Base-by-base conservation (phyloP, 495 filamentous ascomycete genomes). In the Talaromyces proteolyticus region DNA sequence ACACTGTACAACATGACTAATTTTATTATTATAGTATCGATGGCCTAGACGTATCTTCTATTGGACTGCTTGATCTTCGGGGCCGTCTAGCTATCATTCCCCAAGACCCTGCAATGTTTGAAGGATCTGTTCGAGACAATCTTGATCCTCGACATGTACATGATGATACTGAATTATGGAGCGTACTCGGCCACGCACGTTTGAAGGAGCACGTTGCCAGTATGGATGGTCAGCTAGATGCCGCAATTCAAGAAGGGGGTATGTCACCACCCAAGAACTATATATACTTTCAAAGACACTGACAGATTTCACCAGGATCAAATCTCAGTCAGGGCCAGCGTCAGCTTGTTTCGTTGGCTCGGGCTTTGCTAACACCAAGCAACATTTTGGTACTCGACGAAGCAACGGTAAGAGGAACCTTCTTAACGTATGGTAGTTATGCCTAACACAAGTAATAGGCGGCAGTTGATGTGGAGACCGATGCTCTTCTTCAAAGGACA, bases 321-420 rank as follows among this genome's bases (percentile, higher is more conserved):
- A 85, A 86, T 58, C 61, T 86, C 12, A 77, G 72, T 54, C 69
- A 76, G 57, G 76, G 76, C 17, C 76, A 99, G 65, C 85, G 93
- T 49, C 93, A 97, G 68, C 82, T 99, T 51, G 78, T 97, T 36
- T 94, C 88, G 42, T 77, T 99, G 44, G 94, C 94, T 10, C 86
- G 94, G 47, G 94, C 94, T 17, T 80, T 99, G 57, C 76, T 99
- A 21, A 91, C 93, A 4, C 92, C 93, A 19, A 95, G 89, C 64
- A 96, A 96, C 65, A 96, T 99, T 59, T 79, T 99, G 49, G 90
- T 99, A 0, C 79, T 97, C 36, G 93, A 99, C 63, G 94, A 99
- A 74, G 94, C 94, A 52, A 99, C 94, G 37, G 80, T 80, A 64
- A 62, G 65, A 52, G 34, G 42, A 42, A 37, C 3, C 7, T 20